Evolutionary conservation across 1,284 basidiomycete species (phyloP).

Genomic region (Gymnopus androsaceus): DNA sequence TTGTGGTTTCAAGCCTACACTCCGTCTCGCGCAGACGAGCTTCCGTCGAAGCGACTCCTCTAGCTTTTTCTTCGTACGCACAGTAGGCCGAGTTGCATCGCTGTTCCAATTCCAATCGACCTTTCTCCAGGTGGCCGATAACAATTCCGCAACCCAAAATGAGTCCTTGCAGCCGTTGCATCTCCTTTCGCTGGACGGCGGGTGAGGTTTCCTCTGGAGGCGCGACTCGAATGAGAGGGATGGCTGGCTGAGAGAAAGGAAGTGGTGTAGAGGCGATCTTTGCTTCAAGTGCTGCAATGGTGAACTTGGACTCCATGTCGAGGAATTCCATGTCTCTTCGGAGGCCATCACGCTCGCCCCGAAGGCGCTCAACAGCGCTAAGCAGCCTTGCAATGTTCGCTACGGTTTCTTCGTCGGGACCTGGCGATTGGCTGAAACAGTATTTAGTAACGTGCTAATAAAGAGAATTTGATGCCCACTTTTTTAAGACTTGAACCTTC

Average conservation of each 20-base stretch:
- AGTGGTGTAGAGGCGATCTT: constrained; percentile 35
- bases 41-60: constrained; percentile 19
- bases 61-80: constrained; percentile 20
- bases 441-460: neutral
- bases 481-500: constrained; percentile 25
- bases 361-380: constrained; percentile 63
- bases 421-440: neutral
- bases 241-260: neutral
- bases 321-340: constrained; percentile 69
- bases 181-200: constrained; percentile 27
- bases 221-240: neutral
- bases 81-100: neutral
- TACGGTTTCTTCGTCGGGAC: constrained; percentile 36
- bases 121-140: constrained; percentile 37
- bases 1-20: constrained; percentile 33
- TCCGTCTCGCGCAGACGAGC: constrained; percentile 30
- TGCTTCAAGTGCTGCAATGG: constrained; percentile 59
- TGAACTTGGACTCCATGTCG: constrained; percentile 70
- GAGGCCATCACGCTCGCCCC: constrained; percentile 70
- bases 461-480: constrained; percentile 23
- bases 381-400: constrained; percentile 57
- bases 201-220: neutral
- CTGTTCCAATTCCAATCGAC: constrained; percentile 2
- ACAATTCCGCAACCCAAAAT: constrained; percentile 36
- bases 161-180: constrained; percentile 33